phyloP scores from a whole-genome alignment of 805 yeast species.

The Ogataea haglerorum region DNA sequence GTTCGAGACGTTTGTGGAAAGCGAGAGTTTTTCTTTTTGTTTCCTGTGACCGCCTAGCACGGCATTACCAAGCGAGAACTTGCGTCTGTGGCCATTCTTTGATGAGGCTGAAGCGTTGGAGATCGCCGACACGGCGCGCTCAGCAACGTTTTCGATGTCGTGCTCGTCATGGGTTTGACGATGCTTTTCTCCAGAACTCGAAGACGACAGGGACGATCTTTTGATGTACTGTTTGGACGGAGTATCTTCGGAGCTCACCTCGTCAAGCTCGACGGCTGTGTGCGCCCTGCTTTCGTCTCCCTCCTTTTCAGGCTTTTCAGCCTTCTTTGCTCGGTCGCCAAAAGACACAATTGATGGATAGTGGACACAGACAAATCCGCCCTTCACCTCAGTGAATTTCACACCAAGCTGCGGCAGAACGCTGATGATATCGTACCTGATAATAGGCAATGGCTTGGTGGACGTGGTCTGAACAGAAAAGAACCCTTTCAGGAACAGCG shows the following conservation, averaged over 20 bases:
- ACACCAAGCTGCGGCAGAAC: conserved; percentile 76
- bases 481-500: conserved; percentile 87
- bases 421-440: conserved; percentile 76
- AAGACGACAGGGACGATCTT: conserved; percentile 21
- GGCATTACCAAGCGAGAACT: conserved; percentile 60
- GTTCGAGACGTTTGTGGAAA: conserved; percentile 34
- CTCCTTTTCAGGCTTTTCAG: conserved; percentile 7
- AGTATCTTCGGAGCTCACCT: conserved; percentile 16
- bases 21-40: conserved; percentile 40
- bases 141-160: conserved; percentile 17
- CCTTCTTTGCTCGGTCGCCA: conserved; percentile 2
- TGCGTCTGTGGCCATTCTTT: conserved; percentile 50
- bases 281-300: conserved; percentile 21
- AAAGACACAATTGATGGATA: conserved; percentile 42
- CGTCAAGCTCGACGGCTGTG: conserved; percentile 19
- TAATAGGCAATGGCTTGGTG: conserved; percentile 84
- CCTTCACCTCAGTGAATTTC: conserved; percentile 82
- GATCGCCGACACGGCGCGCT: conserved; percentile 15
- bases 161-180: conserved; percentile 13
- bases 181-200: conserved; percentile 18
- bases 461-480: conserved; percentile 94
- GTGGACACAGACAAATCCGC: conserved; percentile 87
- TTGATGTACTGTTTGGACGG: conserved; percentile 18
- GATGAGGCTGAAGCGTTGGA: conserved; percentile 34
- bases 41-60: conserved; percentile 51